Base-by-base conservation (phyloP, 2,329 filamentous ascomycete genomes). In the Monosporascus sp. region DNA sequence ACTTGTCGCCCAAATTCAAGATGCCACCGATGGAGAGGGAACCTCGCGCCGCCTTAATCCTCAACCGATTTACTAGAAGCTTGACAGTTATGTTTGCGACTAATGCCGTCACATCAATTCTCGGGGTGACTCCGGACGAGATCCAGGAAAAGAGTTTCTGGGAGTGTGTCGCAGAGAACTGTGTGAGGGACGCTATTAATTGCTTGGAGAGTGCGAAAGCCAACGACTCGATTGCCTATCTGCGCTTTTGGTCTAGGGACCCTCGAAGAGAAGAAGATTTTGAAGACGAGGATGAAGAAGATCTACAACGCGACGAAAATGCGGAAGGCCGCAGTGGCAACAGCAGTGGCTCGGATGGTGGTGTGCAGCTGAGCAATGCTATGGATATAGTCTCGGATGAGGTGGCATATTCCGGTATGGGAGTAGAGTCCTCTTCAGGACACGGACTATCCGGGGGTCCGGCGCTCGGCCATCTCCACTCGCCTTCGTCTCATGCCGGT, bases 171-270 rank as follows among this genome's bases (percentile, higher is more conserved):
- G 83, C 88, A 53, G 84, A 89, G 61, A 87, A 85, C 56, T 94
- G 89, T 61, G 75, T 94, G 27, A 75, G 81, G 8, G 88, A 94
- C 61, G 90, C 90, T 3, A 83, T 93, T 36, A 82, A 84, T 57
- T 92, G 88, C 62, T 72, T 96, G 34, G 91, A 95, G 69, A 88
- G 87, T 59, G 90, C 91, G 22, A 96, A 96, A 68, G 87, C 87
- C 27, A 95, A 96, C 63, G 90, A 96, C 67, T 95, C 91, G 2
- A 94, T 95, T 63, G 90, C 91, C 2, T 95, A 96, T 64, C 76
- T 96, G 55, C 87, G 91, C 19, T 96, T 95, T 68, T 90, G 85
- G 81, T 93, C 88, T 64, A 81, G 88, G 51, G 87, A 94, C 66
- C 90, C 90, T 19, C 78, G 86, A 31, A 75, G 80, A 52, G 78